These are phyloP conservation scores for Papiliotrema nemorosa DNA, from an alignment of 1,284 basidiomycete species.

Conservation along the genomic window DNA sequence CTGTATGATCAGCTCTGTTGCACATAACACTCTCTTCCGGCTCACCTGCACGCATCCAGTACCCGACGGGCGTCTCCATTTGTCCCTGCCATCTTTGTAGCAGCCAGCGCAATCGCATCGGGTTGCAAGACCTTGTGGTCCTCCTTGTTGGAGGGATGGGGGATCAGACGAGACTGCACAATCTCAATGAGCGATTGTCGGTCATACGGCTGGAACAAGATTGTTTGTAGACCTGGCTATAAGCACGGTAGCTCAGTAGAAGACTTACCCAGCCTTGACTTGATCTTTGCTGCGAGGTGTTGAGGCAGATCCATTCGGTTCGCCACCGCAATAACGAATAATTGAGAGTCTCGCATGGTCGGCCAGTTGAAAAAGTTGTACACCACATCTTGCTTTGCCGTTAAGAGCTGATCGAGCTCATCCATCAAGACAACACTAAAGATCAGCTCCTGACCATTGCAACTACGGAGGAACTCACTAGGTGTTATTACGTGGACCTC, in stretches of 20 bases:
- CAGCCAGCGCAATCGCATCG: conserved; percentile 83
- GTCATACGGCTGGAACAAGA: conserved; percentile 91
- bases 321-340: conserved; percentile 94
- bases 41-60: conserved; percentile 82
- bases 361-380: conserved; percentile 99
- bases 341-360: conserved; percentile 74
- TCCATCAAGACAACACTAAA: conserved; percentile 95
- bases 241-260: background rate
- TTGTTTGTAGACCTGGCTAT: conserved; percentile 80
- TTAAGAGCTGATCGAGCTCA: conserved; percentile 94
- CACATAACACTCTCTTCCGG: background rate
- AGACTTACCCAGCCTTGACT: conserved; percentile 76
- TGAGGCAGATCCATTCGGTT: conserved; percentile 99
- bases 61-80: conserved; percentile 93
- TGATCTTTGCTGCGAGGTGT: conserved; percentile 85
- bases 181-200: conserved; percentile 79
- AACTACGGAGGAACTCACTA: conserved; percentile 36
- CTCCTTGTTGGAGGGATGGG: conserved; percentile 53
- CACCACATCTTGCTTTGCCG: conserved; percentile 93
- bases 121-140: conserved; percentile 60
- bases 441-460: background rate
- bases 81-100: conserved; percentile 86
- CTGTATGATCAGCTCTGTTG: conserved; percentile 47
- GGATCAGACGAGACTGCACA: conserved; percentile 69
- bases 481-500: conserved; percentile 49